Evolutionary conservation across 768 basidiomycete genomes (phyloP).

Genomic region (Exsudoporus frostii): DNA sequence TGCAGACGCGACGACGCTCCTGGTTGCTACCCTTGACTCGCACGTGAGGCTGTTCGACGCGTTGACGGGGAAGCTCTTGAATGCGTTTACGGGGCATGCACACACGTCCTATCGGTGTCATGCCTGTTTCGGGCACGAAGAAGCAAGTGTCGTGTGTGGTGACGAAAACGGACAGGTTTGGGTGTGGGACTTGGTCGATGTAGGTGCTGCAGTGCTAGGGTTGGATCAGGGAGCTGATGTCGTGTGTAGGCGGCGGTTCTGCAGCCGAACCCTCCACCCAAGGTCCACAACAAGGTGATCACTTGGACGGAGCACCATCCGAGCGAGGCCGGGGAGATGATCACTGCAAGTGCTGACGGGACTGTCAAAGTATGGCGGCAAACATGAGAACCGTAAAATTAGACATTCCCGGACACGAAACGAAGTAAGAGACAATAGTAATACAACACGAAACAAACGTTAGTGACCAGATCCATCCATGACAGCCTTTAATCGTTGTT

Average conservation of each 20-base stretch:
- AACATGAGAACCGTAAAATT: slow-evolving; percentile 23
- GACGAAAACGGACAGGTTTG: slow-evolving; percentile 89
- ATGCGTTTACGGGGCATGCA: slow-evolving; percentile 76
- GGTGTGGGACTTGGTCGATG: slow-evolving; percentile 93
- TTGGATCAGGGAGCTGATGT: slow-evolving; percentile 1
- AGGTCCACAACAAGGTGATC: slow-evolving; percentile 78
- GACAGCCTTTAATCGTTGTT: slow-evolving; percentile 30
- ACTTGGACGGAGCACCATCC: slow-evolving; percentile 94
- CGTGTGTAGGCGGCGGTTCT: slow-evolving; percentile 62
- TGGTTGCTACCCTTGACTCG: slow-evolving; percentile 82
- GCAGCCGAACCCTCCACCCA: slow-evolving; percentile 69
- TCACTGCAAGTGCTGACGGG: slow-evolving; percentile 90
- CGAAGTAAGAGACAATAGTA: slow-evolving; percentile 4
- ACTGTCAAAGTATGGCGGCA: slow-evolving; percentile 86
- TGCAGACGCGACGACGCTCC: slow-evolving; percentile 72
- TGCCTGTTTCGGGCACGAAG: slow-evolving; percentile 79
- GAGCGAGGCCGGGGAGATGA: slow-evolving; percentile 72
- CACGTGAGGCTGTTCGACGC: slow-evolving; percentile 85
- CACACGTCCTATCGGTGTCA: slow-evolving; percentile 76
- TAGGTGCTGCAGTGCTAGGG: slow-evolving; percentile 34
- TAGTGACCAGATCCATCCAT: slow-evolving; percentile 28
- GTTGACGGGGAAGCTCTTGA: slow-evolving; percentile 76
- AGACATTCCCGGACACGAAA: neutral
- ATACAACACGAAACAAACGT: slow-evolving; percentile 18
- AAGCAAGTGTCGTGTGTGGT: slow-evolving; percentile 79